Base-by-base conservation (phyloP, 176 grass and related monocot genomes). In the Raddia guianensis region DNA sequence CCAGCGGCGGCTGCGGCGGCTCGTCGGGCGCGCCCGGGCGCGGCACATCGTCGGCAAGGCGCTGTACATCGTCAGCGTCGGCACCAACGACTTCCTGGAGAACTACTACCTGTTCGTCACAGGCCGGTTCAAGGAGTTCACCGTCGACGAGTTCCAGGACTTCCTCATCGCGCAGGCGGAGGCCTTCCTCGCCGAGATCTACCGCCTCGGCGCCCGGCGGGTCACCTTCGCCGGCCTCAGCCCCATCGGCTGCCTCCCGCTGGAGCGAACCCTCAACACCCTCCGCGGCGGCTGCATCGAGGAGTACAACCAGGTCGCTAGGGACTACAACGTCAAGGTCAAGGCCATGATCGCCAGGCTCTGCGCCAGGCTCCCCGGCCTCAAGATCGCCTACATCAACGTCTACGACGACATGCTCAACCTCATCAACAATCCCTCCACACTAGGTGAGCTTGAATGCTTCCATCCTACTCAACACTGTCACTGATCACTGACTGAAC, bases 11-110 rank as follows among this genome's bases (percentile, higher is more conserved):
- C 86, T 98, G 3, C 70, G 83, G 0, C 32, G 20, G 0, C 58
- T 94, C 58, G 61, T 62, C 10, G 95, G 95, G 0, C 6, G 1
- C 12, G 73, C 21, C 11, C 2, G 0, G 5, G 92, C 95, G 0
- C 55, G 47, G 42, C 53, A 86, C 49, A 94, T 89, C 77, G 42
- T 98, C 43, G 63, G 69, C 11, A 90, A 94, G 43, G 90, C 95
- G 3, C 57, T 87, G 10, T 98, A 94, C 83, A 3, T 98, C 5
- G 80, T 98, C 6, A 98, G 95, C 78, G 44, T 98, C 48, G 95
- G 95, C 77, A 94, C 95, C 61, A 98, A 98, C 50, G 95, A 98
- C 78, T 98, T 94, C 77, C 76, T 94, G 1, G 92, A 94, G 82
- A 98, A 98, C 88, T 98, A 98, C 81, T 98, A 79, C 83, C 67